Conservation (phyloP, 2,329 filamentous ascomycete genomes). For the Ramularia collo-cygni region DNA sequence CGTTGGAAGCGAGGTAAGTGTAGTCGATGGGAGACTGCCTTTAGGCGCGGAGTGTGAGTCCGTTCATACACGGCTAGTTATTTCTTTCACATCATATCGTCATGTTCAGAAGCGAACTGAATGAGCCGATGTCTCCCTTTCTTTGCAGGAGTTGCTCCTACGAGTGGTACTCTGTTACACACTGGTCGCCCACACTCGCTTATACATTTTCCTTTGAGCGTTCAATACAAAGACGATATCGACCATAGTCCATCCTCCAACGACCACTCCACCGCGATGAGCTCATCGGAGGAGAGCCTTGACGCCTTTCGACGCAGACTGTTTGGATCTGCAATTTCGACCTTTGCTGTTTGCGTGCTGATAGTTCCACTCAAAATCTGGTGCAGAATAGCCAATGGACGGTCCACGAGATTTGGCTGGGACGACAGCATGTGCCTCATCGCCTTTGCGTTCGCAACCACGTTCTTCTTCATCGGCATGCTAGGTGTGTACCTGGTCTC, state of each 20-base stretch:
- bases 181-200: no score
- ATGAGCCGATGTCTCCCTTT: no score
- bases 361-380: constrained; percentile 12
- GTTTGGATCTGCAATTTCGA: constrained; percentile 9
- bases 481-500: constrained; percentile 3
- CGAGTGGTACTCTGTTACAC: no score
- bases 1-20: no score
- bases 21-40: no score
- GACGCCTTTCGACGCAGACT: constrained; percentile 3
- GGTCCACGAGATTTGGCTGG: constrained; percentile 6
- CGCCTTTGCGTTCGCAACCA: constrained; percentile 2
- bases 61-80: no score
- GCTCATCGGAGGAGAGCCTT: constrained; percentile 2
- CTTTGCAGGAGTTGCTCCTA: no score
- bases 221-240: no score
- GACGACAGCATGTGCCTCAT: constrained; percentile 9
- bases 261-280: not conserved
- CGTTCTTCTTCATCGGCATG: constrained; percentile 11
- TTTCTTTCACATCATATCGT: no score
- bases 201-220: no score
- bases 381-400: constrained; percentile 8
- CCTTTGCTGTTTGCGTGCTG: constrained; percentile 9
- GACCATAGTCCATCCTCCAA: not conserved
- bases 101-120: no score
- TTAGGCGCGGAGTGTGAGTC: no score